These are phyloP conservation scores for Aspergillus sojae DNA, from an alignment of 2,329 filamentous ascomycete species.

Conservation along the genomic window DNA sequence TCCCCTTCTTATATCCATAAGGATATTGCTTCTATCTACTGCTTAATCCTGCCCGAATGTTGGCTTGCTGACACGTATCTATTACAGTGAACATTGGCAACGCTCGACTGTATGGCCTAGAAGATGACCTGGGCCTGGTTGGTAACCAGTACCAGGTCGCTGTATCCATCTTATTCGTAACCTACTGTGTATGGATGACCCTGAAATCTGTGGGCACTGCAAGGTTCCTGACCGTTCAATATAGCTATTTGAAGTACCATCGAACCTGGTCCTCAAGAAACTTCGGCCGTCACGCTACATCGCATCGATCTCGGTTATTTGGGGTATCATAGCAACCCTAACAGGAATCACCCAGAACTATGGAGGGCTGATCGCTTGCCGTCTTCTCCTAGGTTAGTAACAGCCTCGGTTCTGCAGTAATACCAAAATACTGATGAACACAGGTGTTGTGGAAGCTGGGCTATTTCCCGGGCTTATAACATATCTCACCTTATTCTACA, in stretches of 20 bases:
- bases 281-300: conserved; percentile 64
- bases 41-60: background rate
- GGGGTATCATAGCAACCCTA: conserved; percentile 49
- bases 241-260: conserved; percentile 63
- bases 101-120: conserved; percentile 65
- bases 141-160: conserved; percentile 71
- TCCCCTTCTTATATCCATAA: background rate
- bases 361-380: conserved; percentile 66
- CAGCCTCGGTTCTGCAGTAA: too few species aligned
- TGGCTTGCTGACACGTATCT: background rate
- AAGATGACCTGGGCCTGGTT: conserved; percentile 62
- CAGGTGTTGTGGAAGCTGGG: conserved; percentile 68
- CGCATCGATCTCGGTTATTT: conserved; percentile 61
- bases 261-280: conserved; percentile 66
- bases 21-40: background rate
- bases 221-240: conserved; percentile 12
- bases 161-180: conserved; percentile 69
- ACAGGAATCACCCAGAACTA: conserved; percentile 70
- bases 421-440: conserved; percentile 1
- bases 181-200: conserved; percentile 53
- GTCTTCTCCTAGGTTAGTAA: conserved; percentile 58
- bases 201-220: too few species aligned
- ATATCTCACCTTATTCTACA: conserved; percentile 77
- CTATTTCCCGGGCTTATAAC: conserved; percentile 69
- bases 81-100: conserved; percentile 70